A percentile compares a stretch with the other conserved stretches of the same genome.
Conservation (phyloP, 148 eudicot genomes). For the Selenicereus undatus region DNA sequence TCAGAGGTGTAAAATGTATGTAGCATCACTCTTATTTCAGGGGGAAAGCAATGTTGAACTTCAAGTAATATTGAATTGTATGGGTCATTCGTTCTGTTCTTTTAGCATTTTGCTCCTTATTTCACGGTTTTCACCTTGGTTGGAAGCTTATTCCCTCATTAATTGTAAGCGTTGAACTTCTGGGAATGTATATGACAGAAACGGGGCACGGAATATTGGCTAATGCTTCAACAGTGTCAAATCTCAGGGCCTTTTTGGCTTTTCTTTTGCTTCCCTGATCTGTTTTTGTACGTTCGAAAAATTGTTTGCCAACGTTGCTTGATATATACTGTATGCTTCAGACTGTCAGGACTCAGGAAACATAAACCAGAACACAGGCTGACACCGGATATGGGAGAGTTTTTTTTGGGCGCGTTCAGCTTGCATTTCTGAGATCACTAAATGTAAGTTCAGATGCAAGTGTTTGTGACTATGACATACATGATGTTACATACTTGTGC, state of each 20-base stretch:
- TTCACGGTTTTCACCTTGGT: neutral
- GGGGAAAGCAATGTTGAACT: neutral
- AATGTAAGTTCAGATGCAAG: neutral
- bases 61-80: neutral
- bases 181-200: neutral
- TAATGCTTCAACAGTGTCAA: neutral
- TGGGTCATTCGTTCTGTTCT: conserved; percentile 26
- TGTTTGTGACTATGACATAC: neutral
- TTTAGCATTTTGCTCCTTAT: conserved; percentile 9
- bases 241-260: neutral
- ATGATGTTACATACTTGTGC: neutral
- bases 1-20: too few relatives aligned
- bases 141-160: neutral
- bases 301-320: neutral
- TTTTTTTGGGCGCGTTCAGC: too few relatives aligned
- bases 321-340: too few relatives aligned
- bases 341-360: too few relatives aligned
- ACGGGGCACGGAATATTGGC: neutral
- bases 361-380: too few relatives aligned
- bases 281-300: neutral
- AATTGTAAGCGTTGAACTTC: neutral
- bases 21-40: too few relatives aligned
- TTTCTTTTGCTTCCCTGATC: neutral
- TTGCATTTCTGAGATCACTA: neutral
- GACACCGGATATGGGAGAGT: too few relatives aligned